These are phyloP conservation scores for Rhododendron vialii DNA, from an alignment of 148 eudicot species.

Conservation along the genomic window DNA sequence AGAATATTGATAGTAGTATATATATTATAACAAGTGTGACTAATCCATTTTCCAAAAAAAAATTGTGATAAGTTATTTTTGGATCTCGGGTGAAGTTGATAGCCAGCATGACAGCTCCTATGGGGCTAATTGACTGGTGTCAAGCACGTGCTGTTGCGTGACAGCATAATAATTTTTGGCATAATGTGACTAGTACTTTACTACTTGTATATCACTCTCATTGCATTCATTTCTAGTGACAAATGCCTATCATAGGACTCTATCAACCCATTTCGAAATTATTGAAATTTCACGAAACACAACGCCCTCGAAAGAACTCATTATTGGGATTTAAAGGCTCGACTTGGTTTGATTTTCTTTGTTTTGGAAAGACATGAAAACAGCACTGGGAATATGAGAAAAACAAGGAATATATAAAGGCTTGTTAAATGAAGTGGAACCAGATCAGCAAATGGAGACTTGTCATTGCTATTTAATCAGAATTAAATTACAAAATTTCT, in stretches of 20 bases:
- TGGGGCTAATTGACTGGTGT: neutral
- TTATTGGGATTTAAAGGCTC: too few species aligned
- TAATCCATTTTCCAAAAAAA: neutral
- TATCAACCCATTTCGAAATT: too few species aligned
- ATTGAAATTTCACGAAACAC: too few species aligned
- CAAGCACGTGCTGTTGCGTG: neutral
- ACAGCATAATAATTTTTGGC: neutral
- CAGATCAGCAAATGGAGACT: neutral
- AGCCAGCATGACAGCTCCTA: neutral
- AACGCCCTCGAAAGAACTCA: too few species aligned
- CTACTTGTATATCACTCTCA: neutral
- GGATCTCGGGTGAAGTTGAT: neutral
- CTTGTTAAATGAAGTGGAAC: neutral
- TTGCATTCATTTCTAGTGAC: neutral
- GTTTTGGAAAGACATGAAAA: neutral
- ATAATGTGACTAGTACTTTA: neutral
- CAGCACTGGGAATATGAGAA: neutral
- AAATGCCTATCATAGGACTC: neutral
- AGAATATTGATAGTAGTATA: neutral
- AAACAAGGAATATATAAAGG: neutral
- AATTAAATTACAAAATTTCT: slow-evolving; percentile 1
- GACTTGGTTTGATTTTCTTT: neutral
- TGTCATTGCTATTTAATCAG: neutral
- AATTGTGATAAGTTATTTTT: neutral
- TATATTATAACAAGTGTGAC: neutral